A percentile compares a stretch with the other conserved stretches of the same genome.
Evolutionary conservation across 805 yeast species (phyloP).

Genomic region (Ogataea trehalophila): DNA sequence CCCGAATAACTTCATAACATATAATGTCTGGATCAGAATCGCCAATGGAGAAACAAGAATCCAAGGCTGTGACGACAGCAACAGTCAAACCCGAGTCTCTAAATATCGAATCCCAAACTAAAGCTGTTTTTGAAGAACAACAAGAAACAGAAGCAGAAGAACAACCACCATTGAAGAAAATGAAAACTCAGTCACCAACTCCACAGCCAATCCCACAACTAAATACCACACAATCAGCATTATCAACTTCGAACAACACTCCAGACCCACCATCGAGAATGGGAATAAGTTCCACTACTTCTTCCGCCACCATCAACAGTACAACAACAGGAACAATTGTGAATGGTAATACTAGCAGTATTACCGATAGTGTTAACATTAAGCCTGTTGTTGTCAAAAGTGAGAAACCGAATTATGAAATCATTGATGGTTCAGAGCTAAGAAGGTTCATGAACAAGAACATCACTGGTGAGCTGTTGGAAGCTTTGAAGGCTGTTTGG

Average conservation of each 20-base stretch:
- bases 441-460: slow-evolving; percentile 46
- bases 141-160: neutral
- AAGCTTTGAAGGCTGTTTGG: slow-evolving; percentile 34
- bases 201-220: slow-evolving; percentile 5
- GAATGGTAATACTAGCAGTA: too few relatives aligned
- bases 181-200: slow-evolving; percentile 14
- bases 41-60: too few relatives aligned
- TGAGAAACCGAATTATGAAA: slow-evolving; percentile 28
- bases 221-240: neutral
- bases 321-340: slow-evolving; percentile 11
- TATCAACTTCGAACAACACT: neutral
- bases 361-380: neutral
- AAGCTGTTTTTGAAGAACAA: neutral
- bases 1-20: too few relatives aligned
- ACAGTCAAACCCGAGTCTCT: too few relatives aligned
- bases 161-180: slow-evolving; percentile 7
- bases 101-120: neutral
- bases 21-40: too few relatives aligned
- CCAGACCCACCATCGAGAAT: neutral
- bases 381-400: slow-evolving; percentile 8
- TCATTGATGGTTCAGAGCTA: slow-evolving; percentile 50
- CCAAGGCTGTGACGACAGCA: too few relatives aligned
- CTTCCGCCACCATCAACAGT: slow-evolving; percentile 21
- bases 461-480: slow-evolving; percentile 40
- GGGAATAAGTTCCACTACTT: slow-evolving; percentile 14